These are phyloP conservation scores for Biancaea sappan DNA, from an alignment of 306 rosid genomes.

Conservation along the genomic window DNA sequence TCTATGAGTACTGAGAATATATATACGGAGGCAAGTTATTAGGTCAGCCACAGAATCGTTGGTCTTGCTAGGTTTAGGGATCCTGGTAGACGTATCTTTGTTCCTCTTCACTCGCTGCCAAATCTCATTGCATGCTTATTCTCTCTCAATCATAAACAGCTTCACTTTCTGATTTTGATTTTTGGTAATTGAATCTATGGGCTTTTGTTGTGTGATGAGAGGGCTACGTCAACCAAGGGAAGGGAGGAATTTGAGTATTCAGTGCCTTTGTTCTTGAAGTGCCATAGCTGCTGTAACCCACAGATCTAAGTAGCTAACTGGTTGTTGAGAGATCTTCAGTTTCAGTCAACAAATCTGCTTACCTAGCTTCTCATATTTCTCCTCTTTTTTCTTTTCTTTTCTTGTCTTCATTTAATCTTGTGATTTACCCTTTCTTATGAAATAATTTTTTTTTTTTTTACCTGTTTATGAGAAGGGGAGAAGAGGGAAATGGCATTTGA, in stretches of 20 bases:
- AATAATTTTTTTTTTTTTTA: too few species aligned
- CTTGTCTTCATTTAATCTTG: neutral
- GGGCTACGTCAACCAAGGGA: constrained; percentile 85
- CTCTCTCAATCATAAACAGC: too few species aligned
- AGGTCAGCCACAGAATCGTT: neutral
- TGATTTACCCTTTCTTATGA: neutral
- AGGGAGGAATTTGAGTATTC: constrained; percentile 40
- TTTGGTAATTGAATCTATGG: neutral
- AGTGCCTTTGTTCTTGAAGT: constrained; percentile 74
- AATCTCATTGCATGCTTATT: too few species aligned
- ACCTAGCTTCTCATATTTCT: constrained; percentile 84
- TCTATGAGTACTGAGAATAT: neutral
- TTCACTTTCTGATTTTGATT: too few species aligned
- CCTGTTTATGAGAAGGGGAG: constrained; percentile 64
- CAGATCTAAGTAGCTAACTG: constrained; percentile 57
- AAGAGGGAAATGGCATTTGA: constrained; percentile 53
- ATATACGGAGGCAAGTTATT: neutral
- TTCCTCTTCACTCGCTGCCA: too few species aligned
- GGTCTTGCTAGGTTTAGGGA: constrained; percentile 8
- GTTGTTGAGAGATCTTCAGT: constrained; percentile 54
- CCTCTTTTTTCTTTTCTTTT: neutral
- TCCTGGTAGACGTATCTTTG: too few species aligned
- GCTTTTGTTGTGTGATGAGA: neutral
- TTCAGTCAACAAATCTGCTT: constrained; percentile 83
- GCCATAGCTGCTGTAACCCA: constrained; percentile 90